Base-by-base conservation (phyloP, 1,284 basidiomycete species). In the Ustilago tritici region DNA sequence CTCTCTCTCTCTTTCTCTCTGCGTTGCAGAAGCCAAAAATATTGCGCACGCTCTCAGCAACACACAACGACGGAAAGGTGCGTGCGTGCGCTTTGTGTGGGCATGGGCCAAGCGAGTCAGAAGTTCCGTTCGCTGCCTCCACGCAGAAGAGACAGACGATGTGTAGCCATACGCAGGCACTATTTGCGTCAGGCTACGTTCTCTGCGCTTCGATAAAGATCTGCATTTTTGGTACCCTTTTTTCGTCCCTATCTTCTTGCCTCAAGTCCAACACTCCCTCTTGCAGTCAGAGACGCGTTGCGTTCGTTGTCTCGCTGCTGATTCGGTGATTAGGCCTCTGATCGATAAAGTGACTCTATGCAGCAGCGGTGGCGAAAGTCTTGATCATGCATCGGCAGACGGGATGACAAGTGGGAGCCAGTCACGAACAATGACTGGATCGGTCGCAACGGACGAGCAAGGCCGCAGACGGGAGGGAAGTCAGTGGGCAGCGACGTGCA, bases 291-390 rank as follows among this genome's bases (percentile, higher is more conserved):
- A 46, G 11, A 19, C 43, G 43, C 43, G 43, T 46, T 46, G 43
- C n/a, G n/a, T 54, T 50, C n/a, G 57, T 54, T 50, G 40, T 41
- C 58, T 41, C 23, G 34, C 50, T 60, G 53, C 46, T 59, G 63
- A 59, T 55, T 63, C 61, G 54, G 41, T 43, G 57, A 59, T 59
- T 50, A 59, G 50, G 12, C 31, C 7, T 32, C 31, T 61, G 38
- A 73, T 73, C 70, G 65, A 73, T 68, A 61, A 73, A 61, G 54
- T 43, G 52, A 38, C 54, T 23, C 61, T 58, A 9, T 61, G 41
- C 56, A 57, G 63, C 69, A 17, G 28, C 49, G 49, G 49, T 50
- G 49, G 31, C 32, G 36, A 55, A 38, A 35, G 36, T 35, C 23
- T 23, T 46, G 28, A 17, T 8, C n/a, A n/a, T 19, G 46, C n/a